These are phyloP conservation scores for Spergularia marina DNA, from an alignment of 148 eudicot species.

Conservation along the genomic window DNA sequence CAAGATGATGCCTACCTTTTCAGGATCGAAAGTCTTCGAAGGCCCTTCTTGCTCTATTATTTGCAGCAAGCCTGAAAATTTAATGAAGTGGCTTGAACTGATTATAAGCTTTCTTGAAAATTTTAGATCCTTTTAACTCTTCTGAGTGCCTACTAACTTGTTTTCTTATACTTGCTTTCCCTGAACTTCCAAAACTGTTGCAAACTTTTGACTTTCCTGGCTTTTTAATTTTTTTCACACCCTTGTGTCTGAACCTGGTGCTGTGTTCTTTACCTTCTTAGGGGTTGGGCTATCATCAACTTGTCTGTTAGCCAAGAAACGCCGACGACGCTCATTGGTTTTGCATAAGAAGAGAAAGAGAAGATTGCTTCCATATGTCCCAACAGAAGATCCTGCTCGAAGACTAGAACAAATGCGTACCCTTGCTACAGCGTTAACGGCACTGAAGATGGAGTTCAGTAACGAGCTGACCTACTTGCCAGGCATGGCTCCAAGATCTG, in stretches of 20 bases:
- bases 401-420: slow-evolving; percentile 79
- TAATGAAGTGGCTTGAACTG: background rate
- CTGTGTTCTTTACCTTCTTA: background rate
- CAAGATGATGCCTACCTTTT: background rate
- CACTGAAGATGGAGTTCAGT: slow-evolving; percentile 56
- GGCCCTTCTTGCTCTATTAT: background rate
- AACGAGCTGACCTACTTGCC: slow-evolving; percentile 70
- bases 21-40: background rate
- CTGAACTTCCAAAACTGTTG: background rate
- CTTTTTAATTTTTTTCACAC: too few species aligned
- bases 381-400: slow-evolving; percentile 54
- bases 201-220: background rate
- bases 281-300: background rate
- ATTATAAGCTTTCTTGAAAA: background rate
- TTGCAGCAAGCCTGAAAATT: background rate
- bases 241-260: background rate
- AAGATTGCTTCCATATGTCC: slow-evolving; percentile 62
- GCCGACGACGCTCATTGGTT: slow-evolving; percentile 68
- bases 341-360: slow-evolving; percentile 65
- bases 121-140: background rate
- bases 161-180: too few species aligned
- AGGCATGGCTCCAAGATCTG: slow-evolving; percentile 77
- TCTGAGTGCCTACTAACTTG: background rate
- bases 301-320: slow-evolving; percentile 38
- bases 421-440: slow-evolving; percentile 71